phyloP scores from a whole-genome alignment of 495 filamentous ascomycete genomes.

The Lophiotrema nucula region DNA sequence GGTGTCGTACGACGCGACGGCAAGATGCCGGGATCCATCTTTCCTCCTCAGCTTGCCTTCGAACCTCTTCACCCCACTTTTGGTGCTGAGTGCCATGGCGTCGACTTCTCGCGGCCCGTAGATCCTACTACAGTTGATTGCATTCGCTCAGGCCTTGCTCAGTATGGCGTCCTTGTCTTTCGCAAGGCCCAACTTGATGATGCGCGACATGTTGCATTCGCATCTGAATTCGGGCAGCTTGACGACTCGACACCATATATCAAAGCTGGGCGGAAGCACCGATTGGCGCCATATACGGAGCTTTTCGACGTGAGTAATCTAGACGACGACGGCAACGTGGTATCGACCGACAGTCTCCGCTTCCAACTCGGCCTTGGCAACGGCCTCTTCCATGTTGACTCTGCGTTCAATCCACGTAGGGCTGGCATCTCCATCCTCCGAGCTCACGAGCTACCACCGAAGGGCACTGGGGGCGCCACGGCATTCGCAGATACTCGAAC shows the following conservation, averaged over 20 bases:
- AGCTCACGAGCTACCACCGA: slow-evolving; percentile 52
- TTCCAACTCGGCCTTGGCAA: slow-evolving; percentile 42
- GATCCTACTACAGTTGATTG: slow-evolving; percentile 48
- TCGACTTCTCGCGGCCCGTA: slow-evolving; percentile 48
- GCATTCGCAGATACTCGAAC: slow-evolving; percentile 58
- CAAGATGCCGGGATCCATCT: slow-evolving; percentile 2
- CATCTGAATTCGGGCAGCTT: slow-evolving; percentile 53
- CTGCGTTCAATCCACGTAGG: slow-evolving; percentile 60
- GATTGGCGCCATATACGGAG: slow-evolving; percentile 42
- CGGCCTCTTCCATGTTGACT: slow-evolving; percentile 59
- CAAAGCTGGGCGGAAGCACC: slow-evolving; percentile 45
- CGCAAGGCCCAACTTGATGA: slow-evolving; percentile 51
- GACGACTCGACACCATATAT: slow-evolving; percentile 57
- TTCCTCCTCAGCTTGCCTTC: slow-evolving; percentile 36
- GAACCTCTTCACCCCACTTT: slow-evolving; percentile 54
- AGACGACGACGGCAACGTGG: slow-evolving; percentile 40
- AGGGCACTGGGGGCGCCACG: slow-evolving; percentile 52
- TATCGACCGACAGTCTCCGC: slow-evolving; percentile 14
- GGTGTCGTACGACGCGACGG: no score
- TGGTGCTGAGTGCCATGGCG: slow-evolving; percentile 52
- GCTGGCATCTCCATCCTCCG: slow-evolving; percentile 55
- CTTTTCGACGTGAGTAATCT: slow-evolving; percentile 62
- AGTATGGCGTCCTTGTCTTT: slow-evolving; percentile 59
- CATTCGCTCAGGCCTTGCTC: slow-evolving; percentile 47
- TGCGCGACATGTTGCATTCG: slow-evolving; percentile 53